These are phyloP conservation scores for Rhizodiscina lignyota DNA, from an alignment of 495 filamentous ascomycete species.

Conservation along the genomic window DNA sequence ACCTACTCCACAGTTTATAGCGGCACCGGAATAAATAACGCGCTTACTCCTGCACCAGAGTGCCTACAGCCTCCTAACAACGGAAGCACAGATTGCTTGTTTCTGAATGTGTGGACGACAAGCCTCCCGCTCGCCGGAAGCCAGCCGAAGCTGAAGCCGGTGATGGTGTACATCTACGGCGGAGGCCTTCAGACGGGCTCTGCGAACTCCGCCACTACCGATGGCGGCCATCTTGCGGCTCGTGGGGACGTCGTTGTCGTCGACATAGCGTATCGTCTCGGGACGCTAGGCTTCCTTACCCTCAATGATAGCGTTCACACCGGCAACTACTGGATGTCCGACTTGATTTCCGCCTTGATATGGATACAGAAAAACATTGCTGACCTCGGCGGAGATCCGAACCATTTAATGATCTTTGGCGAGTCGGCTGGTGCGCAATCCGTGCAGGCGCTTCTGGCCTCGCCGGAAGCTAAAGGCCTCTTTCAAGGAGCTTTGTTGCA, in stretches of 20 bases:
- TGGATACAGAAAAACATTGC: slow-evolving; percentile 14
- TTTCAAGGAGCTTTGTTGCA: too few species aligned
- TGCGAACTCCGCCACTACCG: slow-evolving; percentile 15
- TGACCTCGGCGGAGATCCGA: slow-evolving; percentile 16
- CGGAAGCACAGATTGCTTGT: slow-evolving; percentile 39
- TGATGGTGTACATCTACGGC: slow-evolving; percentile 28
- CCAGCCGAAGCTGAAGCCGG: slow-evolving; percentile 24
- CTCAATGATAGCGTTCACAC: slow-evolving; percentile 21
- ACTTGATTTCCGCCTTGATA: slow-evolving; percentile 21
- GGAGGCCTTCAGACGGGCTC: slow-evolving; percentile 14
- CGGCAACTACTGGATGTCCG: slow-evolving; percentile 37
- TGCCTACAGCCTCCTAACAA: too few species aligned
- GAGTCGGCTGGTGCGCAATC: slow-evolving; percentile 37
- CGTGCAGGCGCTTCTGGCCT: slow-evolving; percentile 35
- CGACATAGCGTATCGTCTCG: slow-evolving; percentile 29
- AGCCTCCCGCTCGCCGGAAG: slow-evolving; percentile 25
- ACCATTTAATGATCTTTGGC: slow-evolving; percentile 26
- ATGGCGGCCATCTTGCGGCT: slow-evolving; percentile 33
- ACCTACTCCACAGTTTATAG: too few species aligned
- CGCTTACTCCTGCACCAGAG: too few species aligned
- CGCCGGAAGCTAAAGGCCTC: slow-evolving; percentile 24
- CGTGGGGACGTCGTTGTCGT: slow-evolving; percentile 31
- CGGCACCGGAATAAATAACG: too few species aligned
- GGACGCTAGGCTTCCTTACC: slow-evolving; percentile 27
- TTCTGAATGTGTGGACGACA: slow-evolving; percentile 38